These are phyloP conservation scores for Xylaria sp. DNA, from an alignment of 2,329 filamentous ascomycete species.

Conservation along the genomic window DNA sequence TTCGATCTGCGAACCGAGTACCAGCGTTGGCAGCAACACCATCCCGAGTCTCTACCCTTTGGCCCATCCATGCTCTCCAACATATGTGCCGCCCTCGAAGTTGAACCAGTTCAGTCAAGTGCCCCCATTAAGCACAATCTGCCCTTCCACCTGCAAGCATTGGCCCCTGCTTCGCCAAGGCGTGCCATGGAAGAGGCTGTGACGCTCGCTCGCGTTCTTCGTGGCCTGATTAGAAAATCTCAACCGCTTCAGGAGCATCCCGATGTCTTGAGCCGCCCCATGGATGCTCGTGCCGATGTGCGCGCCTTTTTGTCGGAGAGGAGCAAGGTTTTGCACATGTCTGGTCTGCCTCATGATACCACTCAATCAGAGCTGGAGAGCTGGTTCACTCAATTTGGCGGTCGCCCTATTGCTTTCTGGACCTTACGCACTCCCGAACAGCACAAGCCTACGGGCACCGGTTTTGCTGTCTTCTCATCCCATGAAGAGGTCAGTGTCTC, in stretches of 20 bases:
- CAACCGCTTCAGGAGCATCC: slow-evolving; percentile 93
- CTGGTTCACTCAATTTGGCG: slow-evolving; percentile 99
- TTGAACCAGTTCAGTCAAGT: slow-evolving; percentile 96
- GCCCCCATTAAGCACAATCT: slow-evolving; percentile 99
- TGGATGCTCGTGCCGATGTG: slow-evolving; percentile 97
- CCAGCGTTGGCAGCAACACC: slow-evolving; percentile 97
- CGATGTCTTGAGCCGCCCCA: slow-evolving; percentile 91
- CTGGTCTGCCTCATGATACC: slow-evolving; percentile 94
- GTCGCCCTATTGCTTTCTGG: slow-evolving; percentile 98
- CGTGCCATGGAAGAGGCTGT: slow-evolving; percentile 98
- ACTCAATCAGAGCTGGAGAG: slow-evolving; percentile 98
- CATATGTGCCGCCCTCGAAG: slow-evolving; percentile 97
- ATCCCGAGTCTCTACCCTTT: slow-evolving; percentile 96
- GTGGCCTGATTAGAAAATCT: slow-evolving; percentile 93
- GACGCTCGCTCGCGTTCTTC: slow-evolving; percentile 89
- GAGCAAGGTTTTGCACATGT: slow-evolving; percentile 98
- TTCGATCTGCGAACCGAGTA: slow-evolving; percentile 98
- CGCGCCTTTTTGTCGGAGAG: slow-evolving; percentile 94
- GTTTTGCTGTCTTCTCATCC: slow-evolving; percentile 98
- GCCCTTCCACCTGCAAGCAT: slow-evolving; percentile 94
- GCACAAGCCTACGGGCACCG: slow-evolving; percentile 98
- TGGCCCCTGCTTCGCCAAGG: slow-evolving; percentile 93
- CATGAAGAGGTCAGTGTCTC: slow-evolving; percentile 89
- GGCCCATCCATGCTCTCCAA: slow-evolving; percentile 95
- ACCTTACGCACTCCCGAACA: slow-evolving; percentile 97